phyloP scores from a whole-genome alignment of 768 basidiomycete species.

The Exidia glandulosa region DNA sequence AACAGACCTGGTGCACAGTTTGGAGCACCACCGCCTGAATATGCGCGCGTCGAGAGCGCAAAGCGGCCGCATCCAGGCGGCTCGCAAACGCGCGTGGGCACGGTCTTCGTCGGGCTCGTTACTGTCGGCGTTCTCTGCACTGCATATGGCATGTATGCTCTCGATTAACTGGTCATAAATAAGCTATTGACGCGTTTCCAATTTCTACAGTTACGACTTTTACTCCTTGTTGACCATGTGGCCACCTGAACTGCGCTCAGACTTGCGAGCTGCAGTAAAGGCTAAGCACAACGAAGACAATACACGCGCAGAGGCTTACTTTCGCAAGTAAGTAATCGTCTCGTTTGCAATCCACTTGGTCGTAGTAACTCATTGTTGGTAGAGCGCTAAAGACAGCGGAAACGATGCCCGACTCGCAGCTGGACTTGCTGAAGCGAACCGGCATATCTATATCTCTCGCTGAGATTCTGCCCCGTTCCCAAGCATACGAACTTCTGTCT shows the following conservation, averaged over 20 bases:
- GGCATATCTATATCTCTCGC: neutral
- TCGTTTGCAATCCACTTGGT: neutral
- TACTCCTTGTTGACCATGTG: conserved; percentile 51
- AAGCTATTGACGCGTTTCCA: neutral
- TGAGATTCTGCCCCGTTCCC: neutral
- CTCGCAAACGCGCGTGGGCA: conserved; percentile 3
- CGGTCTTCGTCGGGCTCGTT: conserved; percentile 28
- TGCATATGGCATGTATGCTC: conserved; percentile 31
- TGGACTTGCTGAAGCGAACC: neutral
- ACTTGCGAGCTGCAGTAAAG: conserved; percentile 54
- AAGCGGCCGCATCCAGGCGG: neutral
- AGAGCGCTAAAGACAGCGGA: neutral
- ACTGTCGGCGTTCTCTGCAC: conserved; percentile 28
- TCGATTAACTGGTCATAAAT: neutral
- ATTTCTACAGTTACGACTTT: conserved; percentile 35
- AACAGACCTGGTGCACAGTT: neutral
- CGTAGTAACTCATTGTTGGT: neutral
- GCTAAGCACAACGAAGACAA: conserved; percentile 50
- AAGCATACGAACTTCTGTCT: neutral
- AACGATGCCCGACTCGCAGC: neutral
- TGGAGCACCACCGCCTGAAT: neutral
- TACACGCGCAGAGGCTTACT: neutral
- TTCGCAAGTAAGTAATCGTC: neutral
- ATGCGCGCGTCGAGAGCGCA: neutral
- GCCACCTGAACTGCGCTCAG: conserved; percentile 51